Evolutionary conservation across 768 basidiomycete species (phyloP), one percentile per base, ranked within the genome.

Genomic region (Pholiota conissans): DNA sequence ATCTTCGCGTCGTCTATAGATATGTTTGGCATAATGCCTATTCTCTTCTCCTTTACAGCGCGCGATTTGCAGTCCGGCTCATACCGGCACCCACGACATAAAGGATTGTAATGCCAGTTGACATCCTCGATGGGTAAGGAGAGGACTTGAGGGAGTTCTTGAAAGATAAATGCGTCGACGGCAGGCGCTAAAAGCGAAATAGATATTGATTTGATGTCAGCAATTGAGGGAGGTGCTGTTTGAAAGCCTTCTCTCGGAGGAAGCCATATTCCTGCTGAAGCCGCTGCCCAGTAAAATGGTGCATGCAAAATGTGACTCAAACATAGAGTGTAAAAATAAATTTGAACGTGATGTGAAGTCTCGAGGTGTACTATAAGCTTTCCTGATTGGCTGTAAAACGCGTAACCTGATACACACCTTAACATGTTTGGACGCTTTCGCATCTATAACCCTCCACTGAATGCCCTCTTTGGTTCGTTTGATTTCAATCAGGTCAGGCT

Each of bases 341-440:
- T 78, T 65, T 83, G 81, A 32, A 77, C 76, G 48, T 79, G 78
- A 60, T 83, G 81, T 7, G 80, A 75, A 22, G 80, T 76, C 79
- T 82, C 42, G 3, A 46, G 5, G 22, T 34, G 16, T 49, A 45
- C 27, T 27, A n/a, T n/a, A n/a, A 52, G 18, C 9, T 49, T 37
- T 30, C 35, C 26, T 35, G 20, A 18, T 37, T 26, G 18, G 39
- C 50, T 39, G 27, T 30, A 30, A 13, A 18, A 54, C 37, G 28
- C 29, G 28, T 13, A n/a, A 54, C 37, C 37, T 18, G 4, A 20
- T 24, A 52, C 66, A 26, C 49, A 81, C 80, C 75, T 82, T 82
- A 39, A 81, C 75, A 47, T 65, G 55, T 60, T 72, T 76, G 11
- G 79, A 81, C 0, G 76, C 74, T 65, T 83, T 83, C 1, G 79